Percentiles rank a stretch among this genome's conserved stretches.
phyloP scores from a whole-genome alignment of 306 rosid species.

The Trifolium pratense region DNA sequence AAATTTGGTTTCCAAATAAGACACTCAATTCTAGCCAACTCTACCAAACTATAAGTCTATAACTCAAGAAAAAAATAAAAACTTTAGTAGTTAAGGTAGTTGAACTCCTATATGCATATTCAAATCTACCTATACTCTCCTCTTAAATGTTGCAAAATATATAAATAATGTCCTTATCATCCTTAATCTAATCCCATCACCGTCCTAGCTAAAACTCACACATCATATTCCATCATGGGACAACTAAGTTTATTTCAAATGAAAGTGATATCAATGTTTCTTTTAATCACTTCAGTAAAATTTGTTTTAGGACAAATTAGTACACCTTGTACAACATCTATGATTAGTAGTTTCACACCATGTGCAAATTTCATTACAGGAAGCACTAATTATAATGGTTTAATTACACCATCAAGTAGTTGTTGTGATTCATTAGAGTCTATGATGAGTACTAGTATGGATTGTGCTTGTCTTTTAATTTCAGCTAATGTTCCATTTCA shows the following conservation, averaged over 20 bases:
- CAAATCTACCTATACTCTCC: constrained; percentile 39
- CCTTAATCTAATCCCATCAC: constrained; percentile 31
- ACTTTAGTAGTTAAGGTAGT: constrained; percentile 50
- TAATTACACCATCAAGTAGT: constrained; percentile 41
- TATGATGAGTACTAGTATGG: constrained; percentile 43
- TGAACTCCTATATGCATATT: constrained; percentile 58
- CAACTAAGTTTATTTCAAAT: constrained; percentile 34
- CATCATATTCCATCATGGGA: constrained; percentile 46
- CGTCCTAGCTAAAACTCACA: neutral
- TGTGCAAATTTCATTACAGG: constrained; percentile 74
- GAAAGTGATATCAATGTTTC: constrained; percentile 30
- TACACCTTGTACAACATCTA: constrained; percentile 66
- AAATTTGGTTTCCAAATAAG: neutral
- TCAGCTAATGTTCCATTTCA: constrained; percentile 62
- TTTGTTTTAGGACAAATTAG: constrained; percentile 44
- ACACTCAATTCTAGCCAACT: constrained; percentile 41
- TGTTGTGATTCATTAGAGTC: constrained; percentile 62
- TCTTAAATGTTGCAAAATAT: constrained; percentile 23
- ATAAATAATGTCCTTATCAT: constrained; percentile 23
- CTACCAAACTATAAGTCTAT: constrained; percentile 45
- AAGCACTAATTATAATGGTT: constrained; percentile 58
- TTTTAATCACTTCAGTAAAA: constrained; percentile 36
- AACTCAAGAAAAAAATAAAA: neutral
- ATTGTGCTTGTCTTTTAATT: constrained; percentile 73
- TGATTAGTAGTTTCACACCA: constrained; percentile 67